Evolutionary conservation across 495 filamentous ascomycete species (phyloP), one percentile per base, ranked within the genome.

Genomic region (Aspergillus nanangensis): DNA sequence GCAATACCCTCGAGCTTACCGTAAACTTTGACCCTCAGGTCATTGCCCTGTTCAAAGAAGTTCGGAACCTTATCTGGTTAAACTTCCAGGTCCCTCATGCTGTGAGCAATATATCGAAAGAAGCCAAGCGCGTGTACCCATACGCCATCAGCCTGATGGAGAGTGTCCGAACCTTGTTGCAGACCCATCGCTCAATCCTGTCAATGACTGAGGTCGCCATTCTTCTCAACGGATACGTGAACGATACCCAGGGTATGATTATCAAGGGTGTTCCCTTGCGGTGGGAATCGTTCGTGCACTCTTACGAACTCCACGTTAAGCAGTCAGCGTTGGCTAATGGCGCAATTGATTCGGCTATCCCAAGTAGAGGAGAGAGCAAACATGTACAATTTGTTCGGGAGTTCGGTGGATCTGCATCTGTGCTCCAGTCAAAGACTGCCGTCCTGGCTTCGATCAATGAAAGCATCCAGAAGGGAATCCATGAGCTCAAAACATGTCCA

Each of bases 141-240:
- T 97, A 91, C 58, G 93, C 93, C 15, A 90, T 97, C 45, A 96
- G 90, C 57, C 65, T 99, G 55, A 99, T 99, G 91, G 93, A 99
- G 67, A 96, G 87, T 57, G 87, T 95, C 8, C 80, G 90, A 38
- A 96, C 89, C 0, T 82, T 91, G 56, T 74, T 87, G 3, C 93
- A 99, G 66, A 96, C 89, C 1, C 86, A 78, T 46, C 83, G 87
- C 17, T 79, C 81, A 40, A 95, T 99, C 45, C 64, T 73, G 15
- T 80, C 85, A 27, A 90, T 97, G 86, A 74, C 82, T 5, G 86
- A 91, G 49, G 89, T 95, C 23, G 79, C 88, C 2, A 84, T 94
- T 29, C 70, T 99, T 4, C 73, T 99, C 13, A 88, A 83, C 54
- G 90, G 93, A 21, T 94, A 97, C 53, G 82, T 90, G 47, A 94